phyloP scores from a whole-genome alignment of 768 basidiomycete genomes.

The Boletus subcaerulescens region DNA sequence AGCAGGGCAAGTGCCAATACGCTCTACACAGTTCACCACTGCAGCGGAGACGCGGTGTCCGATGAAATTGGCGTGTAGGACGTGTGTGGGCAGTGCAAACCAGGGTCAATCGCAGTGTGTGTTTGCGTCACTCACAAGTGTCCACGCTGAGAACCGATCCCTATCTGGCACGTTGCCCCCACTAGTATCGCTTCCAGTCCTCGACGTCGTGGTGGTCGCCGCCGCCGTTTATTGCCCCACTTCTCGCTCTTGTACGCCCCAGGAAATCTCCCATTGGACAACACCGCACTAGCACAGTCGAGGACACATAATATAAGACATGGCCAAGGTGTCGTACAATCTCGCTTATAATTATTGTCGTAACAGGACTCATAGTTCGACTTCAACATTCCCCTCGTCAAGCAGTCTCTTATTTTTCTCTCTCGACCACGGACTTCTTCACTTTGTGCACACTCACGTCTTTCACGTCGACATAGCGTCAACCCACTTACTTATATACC shows the following conservation, averaged over 20 bases:
- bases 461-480: slow-evolving; percentile 21
- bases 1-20: background rate
- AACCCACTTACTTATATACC: slow-evolving; percentile 15
- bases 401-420: slow-evolving; percentile 9
- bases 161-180: background rate
- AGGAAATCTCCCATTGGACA: background rate
- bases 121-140: too few species aligned
- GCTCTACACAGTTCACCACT: background rate
- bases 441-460: slow-evolving; percentile 21
- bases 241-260: background rate
- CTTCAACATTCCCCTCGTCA: slow-evolving; percentile 9
- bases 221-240: slow-evolving; percentile 3
- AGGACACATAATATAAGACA: slow-evolving; percentile 4
- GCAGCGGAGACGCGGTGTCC: background rate
- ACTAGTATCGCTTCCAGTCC: background rate
- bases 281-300: slow-evolving; percentile 11
- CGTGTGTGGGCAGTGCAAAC: background rate
- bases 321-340: slow-evolving; percentile 16
- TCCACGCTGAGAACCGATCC: background rate
- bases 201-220: background rate
- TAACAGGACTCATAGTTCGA: background rate
- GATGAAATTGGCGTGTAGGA: slow-evolving; percentile 11
- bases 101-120: background rate
- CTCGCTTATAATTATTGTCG: slow-evolving; percentile 18
- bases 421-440: slow-evolving; percentile 9